Percentiles rank a stretch among this genome's conserved stretches.
Conservation (phyloP, 371 early-diverging fungal genomes). For the Mortierella sp. region DNA sequence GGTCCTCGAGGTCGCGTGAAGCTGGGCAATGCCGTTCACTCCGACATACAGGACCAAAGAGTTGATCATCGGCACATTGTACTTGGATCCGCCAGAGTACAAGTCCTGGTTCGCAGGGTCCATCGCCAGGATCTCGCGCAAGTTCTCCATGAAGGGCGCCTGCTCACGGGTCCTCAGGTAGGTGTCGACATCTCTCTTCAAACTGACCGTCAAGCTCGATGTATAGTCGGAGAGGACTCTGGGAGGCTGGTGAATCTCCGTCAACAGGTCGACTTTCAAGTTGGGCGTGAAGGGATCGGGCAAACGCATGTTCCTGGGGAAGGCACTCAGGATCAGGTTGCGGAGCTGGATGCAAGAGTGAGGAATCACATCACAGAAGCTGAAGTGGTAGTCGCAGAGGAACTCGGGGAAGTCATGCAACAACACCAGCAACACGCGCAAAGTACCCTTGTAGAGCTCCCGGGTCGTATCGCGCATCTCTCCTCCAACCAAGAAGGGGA, state of each 20-base stretch:
- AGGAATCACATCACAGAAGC: conserved; percentile 95
- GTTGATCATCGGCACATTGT: conserved; percentile 88
- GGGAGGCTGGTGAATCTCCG: conserved; percentile 89
- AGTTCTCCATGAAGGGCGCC: conserved; percentile 70
- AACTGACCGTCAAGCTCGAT: conserved; percentile 64
- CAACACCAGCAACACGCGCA: conserved; percentile 93
- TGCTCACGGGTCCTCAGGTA: conserved; percentile 76
- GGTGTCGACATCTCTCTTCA: conserved; percentile 82
- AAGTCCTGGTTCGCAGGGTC: conserved; percentile 41
- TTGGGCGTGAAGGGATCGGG: conserved; percentile 98
- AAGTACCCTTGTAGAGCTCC: conserved; percentile 89
- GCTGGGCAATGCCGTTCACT: conserved; percentile 79
- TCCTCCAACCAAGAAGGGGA: conserved; percentile 82
- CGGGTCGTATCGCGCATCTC: conserved; percentile 84
- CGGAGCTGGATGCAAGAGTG: conserved; percentile 94
- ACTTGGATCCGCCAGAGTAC: conserved; percentile 65
- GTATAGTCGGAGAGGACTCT: conserved; percentile 88
- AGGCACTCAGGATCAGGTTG: conserved; percentile 95
- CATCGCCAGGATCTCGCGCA: conserved; percentile 62
- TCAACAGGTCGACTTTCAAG: conserved; percentile 91
- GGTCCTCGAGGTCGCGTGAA: conserved; percentile 48
- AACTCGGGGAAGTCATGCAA: conserved; percentile 99
- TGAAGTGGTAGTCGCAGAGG: conserved; percentile 92
- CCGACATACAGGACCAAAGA: conserved; percentile 92
- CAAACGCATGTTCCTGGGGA: conserved; percentile 95